Conservation (phyloP, 2,329 filamentous ascomycete genomes). For the Talaromyces sp. region DNA sequence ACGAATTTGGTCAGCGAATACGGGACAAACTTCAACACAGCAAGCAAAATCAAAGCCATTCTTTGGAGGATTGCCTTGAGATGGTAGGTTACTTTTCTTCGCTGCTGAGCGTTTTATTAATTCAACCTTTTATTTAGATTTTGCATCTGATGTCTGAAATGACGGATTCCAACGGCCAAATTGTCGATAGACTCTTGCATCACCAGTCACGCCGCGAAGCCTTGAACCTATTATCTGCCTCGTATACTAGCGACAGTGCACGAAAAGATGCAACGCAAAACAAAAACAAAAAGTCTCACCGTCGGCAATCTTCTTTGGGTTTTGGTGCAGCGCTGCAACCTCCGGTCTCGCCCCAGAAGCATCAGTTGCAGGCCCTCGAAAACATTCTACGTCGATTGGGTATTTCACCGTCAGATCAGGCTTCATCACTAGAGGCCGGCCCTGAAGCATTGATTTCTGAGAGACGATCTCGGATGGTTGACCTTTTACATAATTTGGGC, state of each 20-base stretch:
- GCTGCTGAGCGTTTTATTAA: neutral
- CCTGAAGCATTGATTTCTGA: conserved; percentile 20
- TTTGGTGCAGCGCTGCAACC: conserved; percentile 11
- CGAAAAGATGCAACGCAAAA: conserved; percentile 14
- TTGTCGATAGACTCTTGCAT: conserved; percentile 24
- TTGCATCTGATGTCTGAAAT: conserved; percentile 29
- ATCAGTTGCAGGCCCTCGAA: conserved; percentile 22
- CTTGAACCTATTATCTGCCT: conserved; percentile 24
- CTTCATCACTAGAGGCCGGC: neutral
- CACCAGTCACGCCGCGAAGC: conserved; percentile 31
- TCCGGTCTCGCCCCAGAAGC: conserved; percentile 2
- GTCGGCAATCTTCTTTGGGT: conserved; percentile 12
- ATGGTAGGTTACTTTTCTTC: conserved; percentile 20
- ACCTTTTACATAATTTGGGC: conserved; percentile 22
- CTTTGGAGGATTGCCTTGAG: conserved; percentile 29
- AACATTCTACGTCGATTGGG: conserved; percentile 30
- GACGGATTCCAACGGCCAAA: conserved; percentile 25
- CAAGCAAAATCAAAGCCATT: conserved; percentile 24
- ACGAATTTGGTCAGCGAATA: conserved; percentile 38
- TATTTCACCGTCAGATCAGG: conserved; percentile 15
- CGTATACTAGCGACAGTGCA: conserved; percentile 28
- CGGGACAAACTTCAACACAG: conserved; percentile 28
- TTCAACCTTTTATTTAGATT: conserved; percentile 20
- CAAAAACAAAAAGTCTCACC: conserved; percentile 15
- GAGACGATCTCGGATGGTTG: conserved; percentile 25